Evolutionary conservation across 371 early-diverging fungal genomes (phyloP).

Genomic region (Lichtheimia ramosa): DNA sequence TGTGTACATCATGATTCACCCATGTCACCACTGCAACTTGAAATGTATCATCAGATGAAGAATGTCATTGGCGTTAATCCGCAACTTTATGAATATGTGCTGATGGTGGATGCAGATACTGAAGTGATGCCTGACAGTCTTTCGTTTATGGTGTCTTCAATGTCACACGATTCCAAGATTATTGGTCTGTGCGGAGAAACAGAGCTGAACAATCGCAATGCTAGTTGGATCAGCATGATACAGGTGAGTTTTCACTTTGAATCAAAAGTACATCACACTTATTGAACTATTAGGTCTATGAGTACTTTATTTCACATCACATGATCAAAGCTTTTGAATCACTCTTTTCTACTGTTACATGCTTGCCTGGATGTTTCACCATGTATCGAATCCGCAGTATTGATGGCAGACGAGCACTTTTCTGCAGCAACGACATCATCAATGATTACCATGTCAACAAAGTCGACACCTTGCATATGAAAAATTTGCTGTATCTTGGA

Average conservation of each 20-base stretch:
- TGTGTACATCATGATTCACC: constrained; percentile 90
- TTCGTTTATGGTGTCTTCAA: constrained; percentile 77
- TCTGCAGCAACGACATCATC: constrained; percentile 87
- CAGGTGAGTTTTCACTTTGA: constrained; percentile 64
- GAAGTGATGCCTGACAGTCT: constrained; percentile 84
- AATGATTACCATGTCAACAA: constrained; percentile 91
- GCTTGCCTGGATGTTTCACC: constrained; percentile 96
- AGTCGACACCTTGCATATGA: constrained; percentile 97
- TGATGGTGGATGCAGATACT: constrained; percentile 98
- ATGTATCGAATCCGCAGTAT: constrained; percentile 89
- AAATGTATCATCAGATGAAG: constrained; percentile 91
- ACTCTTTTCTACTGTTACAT: constrained; percentile 96
- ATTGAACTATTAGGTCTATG: constrained; percentile 49
- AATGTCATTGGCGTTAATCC: constrained; percentile 89
- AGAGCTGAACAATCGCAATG: constrained; percentile 82
- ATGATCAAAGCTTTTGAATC: constrained; percentile 98
- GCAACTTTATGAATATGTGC: constrained; percentile 80
- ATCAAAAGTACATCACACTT: too few species aligned
- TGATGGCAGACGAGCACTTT: constrained; percentile 80
- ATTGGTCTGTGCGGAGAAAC: constrained; percentile 96
- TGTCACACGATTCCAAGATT: constrained; percentile 85
- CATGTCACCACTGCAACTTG: constrained; percentile 90
- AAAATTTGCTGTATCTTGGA: constrained; percentile 81
- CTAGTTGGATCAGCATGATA: constrained; percentile 97
- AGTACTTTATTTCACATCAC: constrained; percentile 99